These are phyloP conservation scores for Leishmania martiniquensis DNA, from an alignment of 208 protist genomes.

Conservation along the genomic window DNA sequence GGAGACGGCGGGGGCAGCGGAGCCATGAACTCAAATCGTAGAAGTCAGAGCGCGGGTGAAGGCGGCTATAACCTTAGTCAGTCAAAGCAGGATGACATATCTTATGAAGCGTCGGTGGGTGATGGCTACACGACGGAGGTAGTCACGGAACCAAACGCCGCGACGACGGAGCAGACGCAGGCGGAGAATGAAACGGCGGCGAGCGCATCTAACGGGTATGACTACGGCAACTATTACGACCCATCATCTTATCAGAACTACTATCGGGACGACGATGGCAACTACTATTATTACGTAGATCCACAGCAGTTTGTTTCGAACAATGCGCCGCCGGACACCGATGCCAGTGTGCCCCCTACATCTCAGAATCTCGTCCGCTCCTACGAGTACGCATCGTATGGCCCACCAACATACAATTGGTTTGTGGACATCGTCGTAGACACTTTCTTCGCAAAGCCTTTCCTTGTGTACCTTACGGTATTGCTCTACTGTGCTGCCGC, in stretches of 20 bases:
- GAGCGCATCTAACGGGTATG: constrained; percentile 30
- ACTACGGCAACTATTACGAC: constrained; percentile 48
- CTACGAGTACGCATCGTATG: constrained; percentile 81
- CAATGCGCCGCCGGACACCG: constrained; percentile 28
- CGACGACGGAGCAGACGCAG: constrained; percentile 21
- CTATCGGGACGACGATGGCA: constrained; percentile 75
- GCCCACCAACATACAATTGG: constrained; percentile 67
- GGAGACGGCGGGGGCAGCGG: neutral
- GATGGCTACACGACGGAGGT: constrained; percentile 25
- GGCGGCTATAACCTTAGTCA: constrained; percentile 18
- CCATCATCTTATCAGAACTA: constrained; percentile 60
- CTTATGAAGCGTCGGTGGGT: constrained; percentile 14
- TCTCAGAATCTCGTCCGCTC: constrained; percentile 52
- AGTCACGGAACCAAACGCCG: constrained; percentile 15
- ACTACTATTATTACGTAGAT: constrained; percentile 73
- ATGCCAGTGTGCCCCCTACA: constrained; percentile 19
- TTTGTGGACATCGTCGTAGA: constrained; percentile 80
- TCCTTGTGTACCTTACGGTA: constrained; percentile 76
- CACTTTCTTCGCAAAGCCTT: constrained; percentile 75
- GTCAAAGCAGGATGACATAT: constrained; percentile 22
- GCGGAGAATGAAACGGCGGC: constrained; percentile 26
- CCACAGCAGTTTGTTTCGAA: constrained; percentile 34
- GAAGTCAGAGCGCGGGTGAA: constrained; percentile 3
- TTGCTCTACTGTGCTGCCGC: constrained; percentile 69
- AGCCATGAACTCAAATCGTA: constrained; percentile 10